Evolutionary conservation across 2,329 filamentous ascomycete genomes (phyloP).

Genomic region (Pezicula carpinea): DNA sequence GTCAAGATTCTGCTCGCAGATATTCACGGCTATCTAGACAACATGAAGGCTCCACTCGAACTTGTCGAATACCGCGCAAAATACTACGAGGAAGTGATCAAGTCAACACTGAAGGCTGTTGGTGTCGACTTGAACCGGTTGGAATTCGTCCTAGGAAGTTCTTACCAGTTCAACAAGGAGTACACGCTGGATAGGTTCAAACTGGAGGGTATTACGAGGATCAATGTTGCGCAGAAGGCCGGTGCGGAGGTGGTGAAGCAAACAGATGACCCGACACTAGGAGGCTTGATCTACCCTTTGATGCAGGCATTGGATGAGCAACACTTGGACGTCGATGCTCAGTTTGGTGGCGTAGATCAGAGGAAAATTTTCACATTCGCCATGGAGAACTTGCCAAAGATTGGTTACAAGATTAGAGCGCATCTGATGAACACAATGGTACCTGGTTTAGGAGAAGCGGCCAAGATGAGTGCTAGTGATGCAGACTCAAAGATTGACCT

Average conservation of each 20-base stretch:
- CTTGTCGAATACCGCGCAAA: constrained; percentile 76
- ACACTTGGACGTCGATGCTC: constrained; percentile 80
- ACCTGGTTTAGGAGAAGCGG: constrained; percentile 70
- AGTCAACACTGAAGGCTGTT: constrained; percentile 71
- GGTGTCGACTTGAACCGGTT: constrained; percentile 68
- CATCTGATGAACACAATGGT: constrained; percentile 86
- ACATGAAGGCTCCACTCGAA: constrained; percentile 82
- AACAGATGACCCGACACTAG: constrained; percentile 68
- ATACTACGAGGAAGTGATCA: constrained; percentile 80
- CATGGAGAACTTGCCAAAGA: constrained; percentile 76
- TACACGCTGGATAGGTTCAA: constrained; percentile 91
- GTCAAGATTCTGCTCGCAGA: constrained; percentile 67
- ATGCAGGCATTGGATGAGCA: constrained; percentile 91
- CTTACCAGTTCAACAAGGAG: constrained; percentile 67
- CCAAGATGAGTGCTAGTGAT: constrained; percentile 81
- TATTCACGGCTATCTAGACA: constrained; percentile 74
- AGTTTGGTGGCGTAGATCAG: constrained; percentile 86
- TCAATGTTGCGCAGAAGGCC: constrained; percentile 67
- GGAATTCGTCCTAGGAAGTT: constrained; percentile 78
- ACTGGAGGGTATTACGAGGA: constrained; percentile 40
- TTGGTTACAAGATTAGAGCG: constrained; percentile 72
- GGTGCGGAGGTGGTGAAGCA: constrained; percentile 96
- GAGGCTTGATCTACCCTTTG: constrained; percentile 75
- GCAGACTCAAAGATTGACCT: constrained; percentile 86
- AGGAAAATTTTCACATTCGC: constrained; percentile 85